Evolutionary conservation across 768 basidiomycete species (phyloP).

Genomic region (Tricholoma terreum): DNA sequence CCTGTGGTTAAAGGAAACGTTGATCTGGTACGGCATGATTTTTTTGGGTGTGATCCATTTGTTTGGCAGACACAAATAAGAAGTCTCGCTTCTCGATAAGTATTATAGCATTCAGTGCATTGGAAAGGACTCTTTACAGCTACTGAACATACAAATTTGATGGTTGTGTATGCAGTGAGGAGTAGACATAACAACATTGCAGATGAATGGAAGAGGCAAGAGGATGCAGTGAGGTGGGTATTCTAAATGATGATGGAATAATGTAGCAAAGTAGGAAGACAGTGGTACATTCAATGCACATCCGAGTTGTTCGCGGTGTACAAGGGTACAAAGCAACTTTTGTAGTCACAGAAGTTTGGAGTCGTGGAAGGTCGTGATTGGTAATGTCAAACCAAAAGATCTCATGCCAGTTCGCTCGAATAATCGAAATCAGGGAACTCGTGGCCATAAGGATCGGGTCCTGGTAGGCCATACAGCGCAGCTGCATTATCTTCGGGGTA

Average conservation of each 20-base stretch:
- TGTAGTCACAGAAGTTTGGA: neutral
- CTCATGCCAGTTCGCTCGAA: slow-evolving; percentile 29
- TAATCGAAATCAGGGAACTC: slow-evolving; percentile 83
- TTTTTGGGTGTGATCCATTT: slow-evolving; percentile 42
- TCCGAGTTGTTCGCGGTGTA: neutral
- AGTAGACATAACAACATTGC: neutral
- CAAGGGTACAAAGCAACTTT: neutral
- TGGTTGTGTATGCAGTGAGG: neutral
- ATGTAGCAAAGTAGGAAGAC: slow-evolving; percentile 1
- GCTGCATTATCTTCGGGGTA: slow-evolving; percentile 75
- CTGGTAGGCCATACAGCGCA: slow-evolving; percentile 54
- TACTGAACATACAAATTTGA: neutral
- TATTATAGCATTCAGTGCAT: neutral
- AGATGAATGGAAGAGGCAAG: neutral
- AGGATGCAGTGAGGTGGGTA: slow-evolving; percentile 1
- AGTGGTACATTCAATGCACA: slow-evolving; percentile 1
- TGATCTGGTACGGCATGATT: slow-evolving; percentile 41
- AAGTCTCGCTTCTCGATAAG: neutral
- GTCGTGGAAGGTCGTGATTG: neutral
- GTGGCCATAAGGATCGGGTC: slow-evolving; percentile 58
- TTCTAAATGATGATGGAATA: slow-evolving; percentile 3
- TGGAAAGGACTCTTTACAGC: neutral
- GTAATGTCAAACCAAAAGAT: neutral
- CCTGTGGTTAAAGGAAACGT: slow-evolving; percentile 31
- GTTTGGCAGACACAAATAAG: slow-evolving; percentile 34